A percentile compares a stretch with the other conserved stretches of the same genome.
These are phyloP conservation scores for Huntiella abstrusa DNA, from an alignment of 2,329 filamentous ascomycete genomes.

Conservation along the genomic window DNA sequence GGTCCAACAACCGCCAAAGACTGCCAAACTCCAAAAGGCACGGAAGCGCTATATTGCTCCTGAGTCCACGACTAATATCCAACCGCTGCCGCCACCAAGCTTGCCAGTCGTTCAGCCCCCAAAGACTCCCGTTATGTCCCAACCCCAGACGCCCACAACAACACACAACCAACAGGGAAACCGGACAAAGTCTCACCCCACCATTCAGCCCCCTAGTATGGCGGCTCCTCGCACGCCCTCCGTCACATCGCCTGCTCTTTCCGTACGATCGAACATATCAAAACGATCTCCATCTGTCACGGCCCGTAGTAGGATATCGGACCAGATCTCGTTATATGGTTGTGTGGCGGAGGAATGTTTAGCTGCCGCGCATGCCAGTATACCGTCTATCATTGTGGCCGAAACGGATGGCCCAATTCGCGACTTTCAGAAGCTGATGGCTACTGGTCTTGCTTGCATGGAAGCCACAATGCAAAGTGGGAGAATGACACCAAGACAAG, in stretches of 20 bases:
- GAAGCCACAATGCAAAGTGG: conserved; percentile 47
- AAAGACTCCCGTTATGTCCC: conserved; percentile 8
- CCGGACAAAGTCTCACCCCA: conserved; percentile 19
- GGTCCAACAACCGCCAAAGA: neutral
- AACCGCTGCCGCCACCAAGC: conserved; percentile 16
- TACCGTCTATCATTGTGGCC: conserved; percentile 29
- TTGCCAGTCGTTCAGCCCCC: conserved; percentile 8
- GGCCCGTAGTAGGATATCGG: conserved; percentile 24
- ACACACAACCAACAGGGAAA: conserved; percentile 14
- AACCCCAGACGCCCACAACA: conserved; percentile 10
- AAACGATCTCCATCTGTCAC: conserved; percentile 25
- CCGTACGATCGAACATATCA: conserved; percentile 22
- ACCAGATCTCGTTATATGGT: conserved; percentile 41
- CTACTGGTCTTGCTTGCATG: conserved; percentile 53
- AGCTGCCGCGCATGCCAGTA: conserved; percentile 34
- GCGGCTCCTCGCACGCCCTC: conserved; percentile 17
- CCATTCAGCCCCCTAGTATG: neutral
- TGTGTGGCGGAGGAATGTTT: conserved; percentile 64
- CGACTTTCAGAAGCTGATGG: conserved; percentile 52
- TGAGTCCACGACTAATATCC: neutral
- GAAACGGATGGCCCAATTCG: conserved; percentile 26
- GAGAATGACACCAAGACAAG: conserved; percentile 42
- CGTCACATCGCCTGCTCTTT: conserved; percentile 24
- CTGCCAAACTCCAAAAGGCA: conserved; percentile 1
- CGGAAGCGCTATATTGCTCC: neutral